Percentiles rank a stretch among this genome's conserved stretches.
These are phyloP conservation scores for Leishmania lainsoni DNA, from an alignment of 208 protist genomes.

Conservation along the genomic window DNA sequence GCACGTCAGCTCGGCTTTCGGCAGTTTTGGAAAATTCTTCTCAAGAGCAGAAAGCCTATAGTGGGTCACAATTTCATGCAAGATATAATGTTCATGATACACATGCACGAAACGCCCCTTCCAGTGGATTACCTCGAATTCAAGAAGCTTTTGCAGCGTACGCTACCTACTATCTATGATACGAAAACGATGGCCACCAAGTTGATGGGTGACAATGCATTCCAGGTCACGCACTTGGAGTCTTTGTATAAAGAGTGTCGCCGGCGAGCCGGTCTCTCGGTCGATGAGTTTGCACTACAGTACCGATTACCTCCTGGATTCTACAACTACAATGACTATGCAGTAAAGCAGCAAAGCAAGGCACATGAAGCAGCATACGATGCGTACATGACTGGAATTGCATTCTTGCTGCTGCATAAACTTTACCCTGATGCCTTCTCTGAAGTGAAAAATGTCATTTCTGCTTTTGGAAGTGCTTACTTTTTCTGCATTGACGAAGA, in stretches of 20 bases:
- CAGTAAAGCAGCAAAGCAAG: constrained; percentile 23
- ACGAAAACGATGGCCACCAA: constrained; percentile 63
- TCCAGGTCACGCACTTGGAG: constrained; percentile 38
- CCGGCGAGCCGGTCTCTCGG: constrained; percentile 12
- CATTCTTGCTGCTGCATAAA: constrained; percentile 30
- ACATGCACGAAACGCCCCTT: constrained; percentile 70
- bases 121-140: constrained; percentile 51
- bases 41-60: constrained; percentile 66
- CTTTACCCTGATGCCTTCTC: constrained; percentile 15
- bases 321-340: constrained; percentile 54
- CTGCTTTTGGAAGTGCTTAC: constrained; percentile 48
- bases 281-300: constrained; percentile 9
- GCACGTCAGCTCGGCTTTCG: constrained; percentile 46
- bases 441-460: constrained; percentile 54
- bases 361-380: constrained; percentile 78
- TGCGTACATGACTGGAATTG: constrained; percentile 81
- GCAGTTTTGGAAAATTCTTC: constrained; percentile 67
- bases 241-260: constrained; percentile 45
- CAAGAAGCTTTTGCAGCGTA: constrained; percentile 37
- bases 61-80: constrained; percentile 83
- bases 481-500: constrained; percentile 19
- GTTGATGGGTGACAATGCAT: constrained; percentile 15
- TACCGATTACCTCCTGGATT: constrained; percentile 54
- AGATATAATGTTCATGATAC: constrained; percentile 86
- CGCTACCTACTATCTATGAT: constrained; percentile 65